phyloP scores from a whole-genome alignment of 805 yeast species.

The Myxozyma lipomycoides region DNA sequence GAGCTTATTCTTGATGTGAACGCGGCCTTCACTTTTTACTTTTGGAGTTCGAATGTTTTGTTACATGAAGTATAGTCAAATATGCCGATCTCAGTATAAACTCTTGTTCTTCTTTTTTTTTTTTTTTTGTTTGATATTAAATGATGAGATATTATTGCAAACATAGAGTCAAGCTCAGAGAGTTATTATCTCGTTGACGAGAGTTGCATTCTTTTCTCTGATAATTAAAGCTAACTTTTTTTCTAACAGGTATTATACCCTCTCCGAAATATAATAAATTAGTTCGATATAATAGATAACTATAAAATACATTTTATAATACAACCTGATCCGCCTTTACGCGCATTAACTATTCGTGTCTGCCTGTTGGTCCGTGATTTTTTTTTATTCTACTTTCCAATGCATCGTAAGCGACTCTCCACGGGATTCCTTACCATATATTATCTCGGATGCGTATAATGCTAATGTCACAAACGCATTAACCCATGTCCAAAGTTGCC shows the following conservation, averaged over 20 bases:
- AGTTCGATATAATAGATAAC: too few species aligned
- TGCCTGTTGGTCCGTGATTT: neutral
- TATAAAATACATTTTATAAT: too few species aligned
- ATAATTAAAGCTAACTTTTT: too few species aligned
- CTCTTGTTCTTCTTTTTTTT: too few species aligned
- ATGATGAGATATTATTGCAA: constrained; percentile 34
- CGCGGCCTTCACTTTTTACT: constrained; percentile 19
- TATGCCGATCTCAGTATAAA: constrained; percentile 26
- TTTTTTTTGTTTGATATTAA: neutral
- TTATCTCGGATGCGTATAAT: constrained; percentile 75
- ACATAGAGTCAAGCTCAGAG: constrained; percentile 40
- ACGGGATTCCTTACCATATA: constrained; percentile 34
- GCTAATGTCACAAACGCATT: constrained; percentile 76
- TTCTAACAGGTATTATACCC: too few species aligned
- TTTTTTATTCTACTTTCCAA: constrained; percentile 29
- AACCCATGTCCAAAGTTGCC: constrained; percentile 97
- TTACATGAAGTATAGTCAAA: constrained; percentile 29
- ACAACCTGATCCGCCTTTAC: too few species aligned
- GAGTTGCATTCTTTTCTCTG: constrained; percentile 21
- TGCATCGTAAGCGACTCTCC: constrained; percentile 27
- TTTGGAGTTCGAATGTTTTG: constrained; percentile 17
- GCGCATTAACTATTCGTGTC: too few species aligned
- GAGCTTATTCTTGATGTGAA: constrained; percentile 37
- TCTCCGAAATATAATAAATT: too few species aligned
- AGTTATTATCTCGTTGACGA: constrained; percentile 18